Evolutionary conservation across 495 filamentous ascomycete genomes (phyloP).

Genomic region (Podospora comata): DNA sequence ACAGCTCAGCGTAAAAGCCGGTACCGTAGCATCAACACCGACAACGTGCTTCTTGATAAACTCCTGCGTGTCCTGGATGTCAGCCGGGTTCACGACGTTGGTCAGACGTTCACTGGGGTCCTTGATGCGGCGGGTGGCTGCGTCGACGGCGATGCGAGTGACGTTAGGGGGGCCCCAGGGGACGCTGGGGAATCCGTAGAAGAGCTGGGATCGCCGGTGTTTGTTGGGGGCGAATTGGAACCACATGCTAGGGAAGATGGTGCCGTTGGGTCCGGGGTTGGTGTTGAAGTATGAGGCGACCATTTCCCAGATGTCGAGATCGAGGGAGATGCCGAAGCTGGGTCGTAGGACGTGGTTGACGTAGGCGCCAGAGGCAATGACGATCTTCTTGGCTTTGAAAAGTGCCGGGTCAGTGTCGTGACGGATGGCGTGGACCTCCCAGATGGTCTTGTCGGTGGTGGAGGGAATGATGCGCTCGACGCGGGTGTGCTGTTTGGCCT

Average conservation of each 20-base stretch:
- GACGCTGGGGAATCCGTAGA: conserved; percentile 25
- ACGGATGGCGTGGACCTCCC: conserved; percentile 16
- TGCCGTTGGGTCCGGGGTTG: conserved; percentile 21
- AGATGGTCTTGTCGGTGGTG: conserved; percentile 5
- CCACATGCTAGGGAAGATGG: conserved; percentile 25
- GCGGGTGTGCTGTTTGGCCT: conserved; percentile 9
- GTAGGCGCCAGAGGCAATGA: conserved; percentile 22
- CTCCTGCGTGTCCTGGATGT: conserved; percentile 18
- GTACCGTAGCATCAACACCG: conserved; percentile 21
- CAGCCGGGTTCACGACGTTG: conserved; percentile 18
- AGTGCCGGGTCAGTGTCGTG: background rate
- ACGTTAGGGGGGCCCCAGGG: conserved; percentile 23
- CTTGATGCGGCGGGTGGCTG: conserved; percentile 20
- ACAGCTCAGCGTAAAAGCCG: conserved; percentile 17
- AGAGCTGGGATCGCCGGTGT: conserved; percentile 17
- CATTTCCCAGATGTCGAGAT: conserved; percentile 26
- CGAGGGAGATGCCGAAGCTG: conserved; percentile 20
- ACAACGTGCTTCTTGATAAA: conserved; percentile 18
- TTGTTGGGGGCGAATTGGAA: conserved; percentile 23
- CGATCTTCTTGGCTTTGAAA: conserved; percentile 17
- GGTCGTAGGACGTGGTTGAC: conserved; percentile 23
- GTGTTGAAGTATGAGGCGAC: conserved; percentile 21
- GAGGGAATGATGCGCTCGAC: background rate
- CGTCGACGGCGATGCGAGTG: conserved; percentile 22
- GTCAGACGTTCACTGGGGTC: conserved; percentile 17